Evolutionary conservation across 1,139 yeast genomes (phyloP).

Genomic region (Pichia sp.): DNA sequence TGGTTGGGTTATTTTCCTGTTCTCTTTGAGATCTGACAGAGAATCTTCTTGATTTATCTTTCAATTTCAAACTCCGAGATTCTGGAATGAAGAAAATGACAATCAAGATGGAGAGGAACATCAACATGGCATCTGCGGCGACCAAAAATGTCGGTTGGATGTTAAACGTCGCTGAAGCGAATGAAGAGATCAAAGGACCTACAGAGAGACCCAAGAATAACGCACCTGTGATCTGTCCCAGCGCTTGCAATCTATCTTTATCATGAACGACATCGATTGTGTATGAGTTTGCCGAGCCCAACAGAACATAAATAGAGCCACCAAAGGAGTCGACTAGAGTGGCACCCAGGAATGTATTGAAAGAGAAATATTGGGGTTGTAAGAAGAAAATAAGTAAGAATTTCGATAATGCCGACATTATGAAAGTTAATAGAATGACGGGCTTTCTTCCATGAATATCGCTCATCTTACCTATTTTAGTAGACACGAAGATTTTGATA

Average conservation of each 20-base stretch:
- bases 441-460: slow-evolving; percentile 65
- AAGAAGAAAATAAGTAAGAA: slow-evolving; percentile 35
- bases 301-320: slow-evolving; percentile 54
- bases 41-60: slow-evolving; percentile 45
- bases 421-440: slow-evolving; percentile 37
- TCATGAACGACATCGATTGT: slow-evolving; percentile 64
- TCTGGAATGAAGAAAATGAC: slow-evolving; percentile 50
- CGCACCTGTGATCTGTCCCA: slow-evolving; percentile 58
- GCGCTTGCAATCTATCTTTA: slow-evolving; percentile 48
- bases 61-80: slow-evolving; percentile 49
- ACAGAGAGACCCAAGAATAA: slow-evolving; percentile 59
- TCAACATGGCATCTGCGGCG: slow-evolving; percentile 9
- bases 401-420: slow-evolving; percentile 33
- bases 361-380: slow-evolving; percentile 34
- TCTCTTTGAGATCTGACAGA: slow-evolving; percentile 28
- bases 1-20: slow-evolving; percentile 8
- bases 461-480: slow-evolving; percentile 57
- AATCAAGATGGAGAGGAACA: slow-evolving; percentile 31
- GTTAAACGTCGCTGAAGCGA: slow-evolving; percentile 15
- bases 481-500: slow-evolving; percentile 39
- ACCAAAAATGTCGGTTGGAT: slow-evolving; percentile 5
- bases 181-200: slow-evolving; percentile 64
- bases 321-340: slow-evolving; percentile 45
- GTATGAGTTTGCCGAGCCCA: slow-evolving; percentile 57
- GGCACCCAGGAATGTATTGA: slow-evolving; percentile 36